These are phyloP conservation scores for Aotearoamyces nothofagi DNA, from an alignment of 2,329 filamentous ascomycete species.

Conservation along the genomic window DNA sequence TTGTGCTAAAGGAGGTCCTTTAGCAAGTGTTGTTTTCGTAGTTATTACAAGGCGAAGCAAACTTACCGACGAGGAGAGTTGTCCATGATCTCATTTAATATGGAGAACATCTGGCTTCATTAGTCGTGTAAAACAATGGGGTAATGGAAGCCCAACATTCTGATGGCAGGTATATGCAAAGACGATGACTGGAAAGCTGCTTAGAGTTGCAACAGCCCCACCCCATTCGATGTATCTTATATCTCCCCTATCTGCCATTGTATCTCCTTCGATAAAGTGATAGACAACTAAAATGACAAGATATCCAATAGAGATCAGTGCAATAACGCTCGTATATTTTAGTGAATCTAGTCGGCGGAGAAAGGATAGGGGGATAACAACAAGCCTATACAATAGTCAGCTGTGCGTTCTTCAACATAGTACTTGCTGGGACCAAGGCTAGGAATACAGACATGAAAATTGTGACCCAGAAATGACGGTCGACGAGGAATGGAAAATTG, in stretches of 20 bases:
- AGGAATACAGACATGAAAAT: slow-evolving; percentile 62
- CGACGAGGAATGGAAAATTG: slow-evolving; percentile 59
- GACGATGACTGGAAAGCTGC: slow-evolving; percentile 84
- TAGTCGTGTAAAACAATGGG: slow-evolving; percentile 12
- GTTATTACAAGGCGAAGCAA: slow-evolving; percentile 1
- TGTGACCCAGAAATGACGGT: slow-evolving; percentile 95
- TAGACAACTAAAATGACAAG: slow-evolving; percentile 86
- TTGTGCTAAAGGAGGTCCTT: slow-evolving; percentile 43
- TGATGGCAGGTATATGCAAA: slow-evolving; percentile 99
- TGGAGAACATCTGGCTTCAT: slow-evolving; percentile 77
- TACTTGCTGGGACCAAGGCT: neutral
- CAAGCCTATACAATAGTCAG: slow-evolving; percentile 37
- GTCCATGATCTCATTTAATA: slow-evolving; percentile 85
- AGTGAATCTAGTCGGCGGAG: slow-evolving; percentile 82
- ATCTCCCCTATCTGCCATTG: slow-evolving; percentile 54
- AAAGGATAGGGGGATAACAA: slow-evolving; percentile 90
- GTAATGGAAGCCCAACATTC: slow-evolving; percentile 44
- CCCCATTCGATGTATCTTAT: slow-evolving; percentile 68
- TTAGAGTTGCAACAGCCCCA: slow-evolving; percentile 63
- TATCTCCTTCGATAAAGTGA: slow-evolving; percentile 71
- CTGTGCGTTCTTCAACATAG: too few relatives aligned
- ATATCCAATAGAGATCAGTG: slow-evolving; percentile 85
- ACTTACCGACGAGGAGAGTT: slow-evolving; percentile 47
- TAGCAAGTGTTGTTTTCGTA: too few relatives aligned
- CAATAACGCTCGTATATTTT: slow-evolving; percentile 91